These are phyloP conservation scores for Claviceps arundinis DNA, from an alignment of 2,329 filamentous ascomycete genomes.

Conservation along the genomic window DNA sequence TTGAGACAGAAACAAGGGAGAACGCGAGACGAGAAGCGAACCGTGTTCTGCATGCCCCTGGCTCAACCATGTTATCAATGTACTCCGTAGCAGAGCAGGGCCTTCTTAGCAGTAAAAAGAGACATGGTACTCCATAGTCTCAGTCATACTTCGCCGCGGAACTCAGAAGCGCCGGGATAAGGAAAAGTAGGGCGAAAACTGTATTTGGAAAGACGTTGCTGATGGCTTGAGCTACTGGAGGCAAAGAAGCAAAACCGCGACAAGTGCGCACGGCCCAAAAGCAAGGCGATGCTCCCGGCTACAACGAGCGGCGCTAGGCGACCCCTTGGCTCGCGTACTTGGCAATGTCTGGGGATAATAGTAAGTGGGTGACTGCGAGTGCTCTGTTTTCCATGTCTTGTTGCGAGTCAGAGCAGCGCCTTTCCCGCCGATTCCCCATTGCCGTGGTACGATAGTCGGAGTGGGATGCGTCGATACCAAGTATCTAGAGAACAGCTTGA, in stretches of 20 bases:
- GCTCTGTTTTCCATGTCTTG: not conserved
- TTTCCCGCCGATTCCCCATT: not conserved
- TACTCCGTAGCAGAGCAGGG: slow-evolving; percentile 1
- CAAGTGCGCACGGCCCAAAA: slow-evolving; percentile 5
- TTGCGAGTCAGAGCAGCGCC: not conserved
- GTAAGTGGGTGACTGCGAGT: not conserved
- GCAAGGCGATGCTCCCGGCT: slow-evolving; percentile 3
- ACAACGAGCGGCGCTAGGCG: slow-evolving; percentile 1
- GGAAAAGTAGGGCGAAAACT: slow-evolving; percentile 4
- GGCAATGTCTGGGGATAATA: not conserved
- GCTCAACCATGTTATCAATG: not conserved
- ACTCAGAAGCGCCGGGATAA: slow-evolving; percentile 5
- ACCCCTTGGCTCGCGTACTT: not conserved
- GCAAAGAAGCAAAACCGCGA: slow-evolving; percentile 5
- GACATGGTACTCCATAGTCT: slow-evolving; percentile 1
- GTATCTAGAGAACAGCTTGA: not conserved
- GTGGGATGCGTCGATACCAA: not conserved
- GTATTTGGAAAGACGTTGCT: not conserved
- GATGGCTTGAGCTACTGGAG: slow-evolving; percentile 1
- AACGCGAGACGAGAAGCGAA: not conserved
- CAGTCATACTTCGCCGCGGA: not conserved
- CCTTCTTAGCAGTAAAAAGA: slow-evolving; percentile 1
- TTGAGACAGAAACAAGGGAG: not conserved
- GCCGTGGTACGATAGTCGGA: not conserved
- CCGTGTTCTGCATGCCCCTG: not conserved